These are phyloP conservation scores for Strigomonas galati DNA, from an alignment of 208 protist species.

Conservation along the genomic window DNA sequence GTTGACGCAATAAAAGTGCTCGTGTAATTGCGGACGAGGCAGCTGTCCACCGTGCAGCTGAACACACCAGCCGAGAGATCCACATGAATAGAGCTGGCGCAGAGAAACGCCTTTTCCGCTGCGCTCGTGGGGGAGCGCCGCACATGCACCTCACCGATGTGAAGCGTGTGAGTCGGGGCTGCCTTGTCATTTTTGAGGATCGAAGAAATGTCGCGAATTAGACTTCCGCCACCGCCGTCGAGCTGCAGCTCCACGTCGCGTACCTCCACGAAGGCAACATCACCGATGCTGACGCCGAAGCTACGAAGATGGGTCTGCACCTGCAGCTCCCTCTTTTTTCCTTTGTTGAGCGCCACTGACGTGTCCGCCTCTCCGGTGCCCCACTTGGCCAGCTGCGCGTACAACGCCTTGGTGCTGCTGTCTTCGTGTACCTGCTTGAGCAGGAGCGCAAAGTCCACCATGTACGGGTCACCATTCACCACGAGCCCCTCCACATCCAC, in stretches of 20 bases:
- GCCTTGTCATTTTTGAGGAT: neutral
- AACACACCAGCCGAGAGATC: neutral
- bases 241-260: neutral
- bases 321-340: neutral
- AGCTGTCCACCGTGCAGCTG: neutral
- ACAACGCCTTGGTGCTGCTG: neutral
- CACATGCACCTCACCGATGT: neutral
- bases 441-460: neutral
- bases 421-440: neutral
- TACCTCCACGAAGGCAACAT: neutral
- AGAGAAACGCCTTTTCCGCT: neutral
- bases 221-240: too few species aligned
- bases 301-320: neutral
- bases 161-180: neutral
- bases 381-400: neutral
- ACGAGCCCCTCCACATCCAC: neutral
- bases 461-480: neutral
- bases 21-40: neutral
- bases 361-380: too few species aligned
- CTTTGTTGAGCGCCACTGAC: too few species aligned
- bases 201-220: neutral
- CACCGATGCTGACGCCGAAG: neutral
- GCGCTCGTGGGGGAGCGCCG: neutral
- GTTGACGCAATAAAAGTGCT: neutral
- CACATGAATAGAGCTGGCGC: neutral